These are phyloP conservation scores for Daldinia childiae DNA, from an alignment of 495 filamentous ascomycete species.

Conservation along the genomic window DNA sequence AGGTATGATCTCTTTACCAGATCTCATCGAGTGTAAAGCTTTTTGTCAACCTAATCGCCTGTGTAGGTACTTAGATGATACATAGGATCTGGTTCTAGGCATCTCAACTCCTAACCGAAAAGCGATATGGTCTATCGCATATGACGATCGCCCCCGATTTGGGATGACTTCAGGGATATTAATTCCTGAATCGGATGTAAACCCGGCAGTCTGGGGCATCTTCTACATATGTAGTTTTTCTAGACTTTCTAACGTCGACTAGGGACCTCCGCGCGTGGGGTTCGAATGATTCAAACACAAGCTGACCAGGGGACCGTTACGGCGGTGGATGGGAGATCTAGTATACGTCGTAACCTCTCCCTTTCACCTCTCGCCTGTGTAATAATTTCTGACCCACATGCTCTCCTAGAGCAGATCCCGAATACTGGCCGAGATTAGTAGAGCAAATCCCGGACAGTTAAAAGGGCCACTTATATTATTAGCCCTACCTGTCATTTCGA, in stretches of 20 bases:
- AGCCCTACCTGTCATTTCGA: conserved; percentile 30
- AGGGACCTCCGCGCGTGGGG: conserved; percentile 33
- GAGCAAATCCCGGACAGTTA: conserved; percentile 29
- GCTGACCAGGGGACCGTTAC: conserved; percentile 21
- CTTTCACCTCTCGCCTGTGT: conserved; percentile 4
- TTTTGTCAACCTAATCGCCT: not conserved
- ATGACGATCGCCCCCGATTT: conserved; percentile 43
- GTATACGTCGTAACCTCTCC: conserved; percentile 21
- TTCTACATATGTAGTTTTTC: conserved; percentile 39
- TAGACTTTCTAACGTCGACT: conserved; percentile 35
- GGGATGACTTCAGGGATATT: conserved; percentile 36
- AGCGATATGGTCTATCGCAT: conserved; percentile 30
- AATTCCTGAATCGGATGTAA: conserved; percentile 50
- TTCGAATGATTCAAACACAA: conserved; percentile 37
- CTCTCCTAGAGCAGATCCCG: conserved; percentile 29
- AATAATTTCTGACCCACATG: not conserved
- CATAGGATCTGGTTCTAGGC: conserved; percentile 40
- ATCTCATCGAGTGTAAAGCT: not conserved
- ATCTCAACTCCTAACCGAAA: conserved; percentile 40
- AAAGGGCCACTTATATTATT: conserved; percentile 39
- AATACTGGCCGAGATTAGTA: conserved; percentile 26
- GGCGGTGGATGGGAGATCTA: conserved; percentile 34
- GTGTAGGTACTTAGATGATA: not conserved
- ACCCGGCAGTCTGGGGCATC: conserved; percentile 47
- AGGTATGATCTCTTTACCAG: not conserved